Evolutionary conservation across 805 yeast species (phyloP).

Genomic region (Yamadazyma endophytica): DNA sequence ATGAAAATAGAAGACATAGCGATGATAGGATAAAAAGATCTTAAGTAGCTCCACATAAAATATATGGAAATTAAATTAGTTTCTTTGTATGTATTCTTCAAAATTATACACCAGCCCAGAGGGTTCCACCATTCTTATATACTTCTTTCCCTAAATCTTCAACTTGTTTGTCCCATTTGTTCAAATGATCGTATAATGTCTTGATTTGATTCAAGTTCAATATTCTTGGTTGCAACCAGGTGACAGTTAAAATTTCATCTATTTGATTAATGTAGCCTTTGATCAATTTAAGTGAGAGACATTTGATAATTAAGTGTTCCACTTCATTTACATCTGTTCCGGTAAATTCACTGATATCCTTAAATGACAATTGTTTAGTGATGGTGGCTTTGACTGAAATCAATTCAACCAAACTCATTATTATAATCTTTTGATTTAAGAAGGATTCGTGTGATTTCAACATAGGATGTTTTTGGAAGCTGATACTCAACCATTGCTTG

Average conservation of each 20-base stretch:
- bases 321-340: conserved; percentile 70
- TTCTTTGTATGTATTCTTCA: neutral
- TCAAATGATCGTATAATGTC: conserved; percentile 68
- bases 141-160: conserved; percentile 47
- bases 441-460: conserved; percentile 59
- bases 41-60: neutral
- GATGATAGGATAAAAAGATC: conserved; percentile 16
- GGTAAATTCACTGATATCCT: conserved; percentile 64
- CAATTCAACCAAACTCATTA: conserved; percentile 86
- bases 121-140: conserved; percentile 34
- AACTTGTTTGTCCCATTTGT: conserved; percentile 77
- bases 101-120: conserved; percentile 34
- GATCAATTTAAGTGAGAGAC: conserved; percentile 76
- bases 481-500: conserved; percentile 44
- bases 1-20: conserved; percentile 18
- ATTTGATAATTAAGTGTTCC: conserved; percentile 88
- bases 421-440: conserved; percentile 83
- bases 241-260: conserved; percentile 67
- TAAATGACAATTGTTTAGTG: conserved; percentile 68
- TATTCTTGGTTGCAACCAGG: conserved; percentile 96
- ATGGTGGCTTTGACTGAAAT: conserved; percentile 74
- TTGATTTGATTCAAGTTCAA: conserved; percentile 78
- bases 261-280: conserved; percentile 92
- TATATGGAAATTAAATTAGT: neutral
- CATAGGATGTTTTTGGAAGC: conserved; percentile 43